phyloP scores from a whole-genome alignment of 257 asterid genomes.

The Solanum pennellii region DNA sequence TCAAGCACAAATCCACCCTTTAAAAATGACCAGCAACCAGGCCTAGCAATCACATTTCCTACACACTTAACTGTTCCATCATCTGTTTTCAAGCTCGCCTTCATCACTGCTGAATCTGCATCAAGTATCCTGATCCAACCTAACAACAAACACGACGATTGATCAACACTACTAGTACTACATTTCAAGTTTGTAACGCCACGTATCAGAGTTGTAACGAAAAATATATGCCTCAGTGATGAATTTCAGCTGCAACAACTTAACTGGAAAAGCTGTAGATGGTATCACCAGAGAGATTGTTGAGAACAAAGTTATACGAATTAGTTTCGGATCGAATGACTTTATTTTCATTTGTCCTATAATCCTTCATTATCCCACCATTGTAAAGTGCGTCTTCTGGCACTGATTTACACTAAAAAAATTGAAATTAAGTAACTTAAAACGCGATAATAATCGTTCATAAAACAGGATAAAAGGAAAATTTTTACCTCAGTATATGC shows the following conservation, averaged over 20 bases:
- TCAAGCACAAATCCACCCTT: constrained; percentile 4
- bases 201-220: no score
- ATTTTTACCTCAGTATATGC: constrained; percentile 25
- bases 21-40: constrained; percentile 2
- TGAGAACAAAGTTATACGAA: background rate
- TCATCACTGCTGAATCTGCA: background rate
- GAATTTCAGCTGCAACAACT: background rate
- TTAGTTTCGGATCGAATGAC: background rate
- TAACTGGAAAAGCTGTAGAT: constrained; percentile 1
- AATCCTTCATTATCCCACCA: background rate
- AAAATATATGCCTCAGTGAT: background rate
- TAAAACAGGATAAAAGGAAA: background rate
- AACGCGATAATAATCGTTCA: background rate
- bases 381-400: background rate
- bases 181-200: background rate
- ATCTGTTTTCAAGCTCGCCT: background rate
- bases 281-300: background rate
- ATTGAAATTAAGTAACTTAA: background rate
- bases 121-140: background rate
- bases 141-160: background rate
- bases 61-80: background rate
- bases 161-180: background rate
- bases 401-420: background rate
- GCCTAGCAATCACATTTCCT: background rate
- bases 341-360: background rate